phyloP scores from a whole-genome alignment of 768 basidiomycete species.

The Boletellus emodensis region DNA sequence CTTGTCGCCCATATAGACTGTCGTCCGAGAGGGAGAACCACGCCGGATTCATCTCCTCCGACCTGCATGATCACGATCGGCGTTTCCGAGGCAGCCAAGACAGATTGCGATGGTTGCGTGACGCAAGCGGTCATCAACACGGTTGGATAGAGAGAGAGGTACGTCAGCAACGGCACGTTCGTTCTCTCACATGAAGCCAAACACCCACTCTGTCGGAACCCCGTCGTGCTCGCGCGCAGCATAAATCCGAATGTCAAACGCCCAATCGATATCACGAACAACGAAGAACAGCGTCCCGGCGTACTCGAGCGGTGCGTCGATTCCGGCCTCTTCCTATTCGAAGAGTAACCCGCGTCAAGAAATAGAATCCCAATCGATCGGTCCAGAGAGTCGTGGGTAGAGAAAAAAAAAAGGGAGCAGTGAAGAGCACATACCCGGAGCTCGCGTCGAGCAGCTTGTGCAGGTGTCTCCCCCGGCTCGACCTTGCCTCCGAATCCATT shows the following conservation, averaged over 20 bases:
- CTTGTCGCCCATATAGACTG: conserved; percentile 12
- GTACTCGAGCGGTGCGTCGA: conserved; percentile 59
- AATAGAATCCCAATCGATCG: too few species aligned
- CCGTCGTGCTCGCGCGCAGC: conserved; percentile 60
- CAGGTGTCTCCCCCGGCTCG: conserved; percentile 64
- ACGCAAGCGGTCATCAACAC: too few species aligned
- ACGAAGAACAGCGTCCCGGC: conserved; percentile 66
- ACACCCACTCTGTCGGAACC: conserved; percentile 58
- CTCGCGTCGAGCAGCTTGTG: conserved; percentile 74
- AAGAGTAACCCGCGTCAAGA: too few species aligned
- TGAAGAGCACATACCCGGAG: conserved; percentile 43
- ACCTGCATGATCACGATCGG: conserved; percentile 39
- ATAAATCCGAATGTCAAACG: conserved; percentile 73
- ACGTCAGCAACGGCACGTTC: neutral
- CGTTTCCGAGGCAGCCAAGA: neutral
- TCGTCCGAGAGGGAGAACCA: conserved; percentile 56
- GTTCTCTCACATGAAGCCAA: neutral
- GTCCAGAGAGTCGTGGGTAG: too few species aligned
- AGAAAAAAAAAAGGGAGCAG: neutral
- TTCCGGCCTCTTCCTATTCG: conserved; percentile 77
- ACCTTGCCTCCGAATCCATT: conserved; percentile 92
- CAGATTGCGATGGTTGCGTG: neutral
- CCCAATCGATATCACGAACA: conserved; percentile 47
- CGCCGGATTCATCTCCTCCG: conserved; percentile 83
- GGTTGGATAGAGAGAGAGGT: neutral